Evolutionary conservation across 2,329 filamentous ascomycete species (phyloP), one percentile per base, ranked within the genome.

Genomic region (Colletotrichum sp.): DNA sequence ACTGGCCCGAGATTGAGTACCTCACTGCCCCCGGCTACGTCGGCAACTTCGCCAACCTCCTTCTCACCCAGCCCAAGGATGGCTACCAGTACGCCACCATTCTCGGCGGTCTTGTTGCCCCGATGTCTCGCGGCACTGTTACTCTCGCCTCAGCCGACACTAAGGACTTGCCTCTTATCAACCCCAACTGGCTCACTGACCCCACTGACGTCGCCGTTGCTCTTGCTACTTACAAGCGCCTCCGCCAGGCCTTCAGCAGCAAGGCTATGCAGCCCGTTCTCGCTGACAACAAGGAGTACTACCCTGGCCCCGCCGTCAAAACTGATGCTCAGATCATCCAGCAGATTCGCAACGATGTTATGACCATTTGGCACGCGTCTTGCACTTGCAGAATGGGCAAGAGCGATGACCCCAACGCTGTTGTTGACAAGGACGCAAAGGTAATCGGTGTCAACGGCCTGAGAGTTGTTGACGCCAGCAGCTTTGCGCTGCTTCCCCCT

Each of bases 341-440:
- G 13, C 71, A 81, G 48, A 80, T 86, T 34, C 79, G 79, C 13
- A 65, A 61, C 39, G 56, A 48, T 5, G 84, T 87, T 3, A 89
- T 87, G 83, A 89, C 89, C 0, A 90, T 92, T 76, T 75, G 69
- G 69, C 91, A 93, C 80, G 87, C 88, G 2, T 88, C 86, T 0
- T 89, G 88, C 70, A 90, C 89, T 1, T 89, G 86, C 70, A 85
- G 88, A 0, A 92, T 92, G 79, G 91, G 91, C 5, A 80, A 78
- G 66, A 60, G 58, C 3, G 77, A 77, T 15, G 83, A 84, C 69
- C 75, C 77, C n/a, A 74, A 77, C 43, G 80, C 83, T 18, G 82
- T 83, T n/a, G 79, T 84, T 18, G 83, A 84, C 61, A 77, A 75
- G 27, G 76, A 80, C 32, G 81, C 81, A 4, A 78, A 78, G 55